A percentile compares a stretch with the other conserved stretches of the same genome.
phyloP scores from a whole-genome alignment of 2,329 filamentous ascomycete genomes.

The Colletotrichum endophyticum region DNA sequence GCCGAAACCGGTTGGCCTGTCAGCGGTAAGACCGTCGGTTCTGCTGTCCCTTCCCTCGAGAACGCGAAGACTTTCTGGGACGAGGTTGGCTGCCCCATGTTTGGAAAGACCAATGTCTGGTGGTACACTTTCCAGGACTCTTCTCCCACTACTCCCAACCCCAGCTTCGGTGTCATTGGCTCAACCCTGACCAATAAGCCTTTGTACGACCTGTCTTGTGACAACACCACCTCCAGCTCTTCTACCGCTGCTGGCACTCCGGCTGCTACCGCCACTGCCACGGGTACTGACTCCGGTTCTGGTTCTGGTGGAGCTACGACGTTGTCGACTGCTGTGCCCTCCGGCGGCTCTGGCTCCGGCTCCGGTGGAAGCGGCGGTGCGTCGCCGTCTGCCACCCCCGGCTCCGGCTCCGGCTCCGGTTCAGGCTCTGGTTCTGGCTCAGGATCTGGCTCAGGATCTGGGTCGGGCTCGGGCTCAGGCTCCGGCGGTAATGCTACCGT shows the following conservation, averaged over 20 bases:
- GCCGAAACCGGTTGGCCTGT: slow-evolving; percentile 91
- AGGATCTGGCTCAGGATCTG: slow-evolving; percentile 28
- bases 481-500: slow-evolving; percentile 15
- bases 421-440: slow-evolving; percentile 14
- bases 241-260: slow-evolving; percentile 20
- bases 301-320: slow-evolving; percentile 7
- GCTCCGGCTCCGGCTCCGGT: slow-evolving; percentile 6
- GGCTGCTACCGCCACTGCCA: slow-evolving; percentile 15
- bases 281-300: background rate
- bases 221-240: slow-evolving; percentile 28
- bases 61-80: slow-evolving; percentile 86
- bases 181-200: slow-evolving; percentile 56
- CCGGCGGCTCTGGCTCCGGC: background rate
- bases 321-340: slow-evolving; percentile 24
- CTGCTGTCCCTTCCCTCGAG: slow-evolving; percentile 64
- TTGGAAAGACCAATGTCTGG: slow-evolving; percentile 70
- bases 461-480: background rate
- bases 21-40: slow-evolving; percentile 65
- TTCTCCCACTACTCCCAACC: slow-evolving; percentile 61
- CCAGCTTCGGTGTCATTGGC: slow-evolving; percentile 74
- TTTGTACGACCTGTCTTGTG: slow-evolving; percentile 68
- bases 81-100: slow-evolving; percentile 74
- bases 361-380: slow-evolving; percentile 21
- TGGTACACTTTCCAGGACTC: slow-evolving; percentile 81
- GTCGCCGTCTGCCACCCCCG: slow-evolving; percentile 22